Evolutionary conservation across 768 basidiomycete species (phyloP).

Genomic region (Suillus placidus): DNA sequence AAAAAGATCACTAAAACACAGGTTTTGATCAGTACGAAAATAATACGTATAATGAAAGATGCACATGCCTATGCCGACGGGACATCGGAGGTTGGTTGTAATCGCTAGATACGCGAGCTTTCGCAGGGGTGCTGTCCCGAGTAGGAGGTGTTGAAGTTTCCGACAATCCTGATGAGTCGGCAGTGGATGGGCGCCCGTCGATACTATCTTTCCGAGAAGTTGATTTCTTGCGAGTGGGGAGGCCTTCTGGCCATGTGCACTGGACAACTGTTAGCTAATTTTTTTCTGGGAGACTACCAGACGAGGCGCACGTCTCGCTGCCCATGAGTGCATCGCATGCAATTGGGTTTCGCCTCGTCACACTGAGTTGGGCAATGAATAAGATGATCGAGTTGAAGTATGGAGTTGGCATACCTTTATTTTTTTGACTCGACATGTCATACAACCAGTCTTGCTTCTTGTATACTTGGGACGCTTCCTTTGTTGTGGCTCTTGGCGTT

Average conservation of each 20-base stretch:
- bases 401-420: slow-evolving; percentile 70
- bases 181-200: slow-evolving; percentile 71
- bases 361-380: slow-evolving; percentile 51
- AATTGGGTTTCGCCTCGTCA: slow-evolving; percentile 87
- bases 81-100: slow-evolving; percentile 40
- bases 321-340: slow-evolving; percentile 84
- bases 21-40: slow-evolving; percentile 7
- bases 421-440: slow-evolving; percentile 93
- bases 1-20: slow-evolving; percentile 1
- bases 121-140: slow-evolving; percentile 64
- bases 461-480: slow-evolving; percentile 92
- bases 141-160: slow-evolving; percentile 75
- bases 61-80: slow-evolving; percentile 44
- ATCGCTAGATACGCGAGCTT: slow-evolving; percentile 47
- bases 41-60: not conserved
- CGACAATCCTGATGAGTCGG: slow-evolving; percentile 73
- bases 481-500: slow-evolving; percentile 53
- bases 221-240: slow-evolving; percentile 72
- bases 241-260: slow-evolving; percentile 86
- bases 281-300: slow-evolving; percentile 8
- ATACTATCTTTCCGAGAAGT: slow-evolving; percentile 56
- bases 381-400: slow-evolving; percentile 1
- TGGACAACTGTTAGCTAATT: slow-evolving; percentile 29
- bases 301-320: slow-evolving; percentile 68
- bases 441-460: slow-evolving; percentile 91